phyloP scores from a whole-genome alignment of 495 filamentous ascomycete genomes.

The Daldinia concentrica region DNA sequence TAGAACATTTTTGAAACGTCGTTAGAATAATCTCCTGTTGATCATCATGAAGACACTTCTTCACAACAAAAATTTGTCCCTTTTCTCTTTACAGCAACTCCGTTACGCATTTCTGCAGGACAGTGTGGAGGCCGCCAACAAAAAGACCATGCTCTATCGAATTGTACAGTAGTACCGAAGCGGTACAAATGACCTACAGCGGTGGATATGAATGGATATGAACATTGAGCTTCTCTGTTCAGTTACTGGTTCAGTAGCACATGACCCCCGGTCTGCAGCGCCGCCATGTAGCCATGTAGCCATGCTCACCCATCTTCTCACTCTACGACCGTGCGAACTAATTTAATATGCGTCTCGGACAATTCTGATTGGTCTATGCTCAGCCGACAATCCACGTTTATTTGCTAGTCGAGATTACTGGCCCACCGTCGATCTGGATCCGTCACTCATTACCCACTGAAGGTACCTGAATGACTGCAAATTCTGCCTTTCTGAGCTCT shows the following conservation, averaged over 20 bases:
- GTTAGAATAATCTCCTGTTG: conserved; percentile 11
- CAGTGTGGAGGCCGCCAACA: conserved; percentile 40
- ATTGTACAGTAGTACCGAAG: conserved; percentile 22
- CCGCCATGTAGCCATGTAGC: not conserved
- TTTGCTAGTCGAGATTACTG: conserved; percentile 44
- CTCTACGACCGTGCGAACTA: conserved; percentile 34
- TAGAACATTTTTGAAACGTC: conserved; percentile 30
- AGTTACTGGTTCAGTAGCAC: conserved; percentile 14
- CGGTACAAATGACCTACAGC: conserved; percentile 17
- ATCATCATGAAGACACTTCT: conserved; percentile 6
- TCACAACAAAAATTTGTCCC: conserved; percentile 6
- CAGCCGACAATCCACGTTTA: conserved; percentile 38
- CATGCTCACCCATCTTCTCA: conserved; percentile 18
- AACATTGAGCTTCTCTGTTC: conserved; percentile 14
- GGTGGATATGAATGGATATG: conserved; percentile 20
- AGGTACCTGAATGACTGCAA: conserved; percentile 8
- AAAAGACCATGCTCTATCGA: conserved; percentile 11
- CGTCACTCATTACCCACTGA: conserved; percentile 13
- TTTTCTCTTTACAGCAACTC: not conserved
- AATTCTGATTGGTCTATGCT: conserved; percentile 30
- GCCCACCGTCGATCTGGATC: conserved; percentile 42
- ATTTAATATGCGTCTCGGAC: conserved; percentile 38
- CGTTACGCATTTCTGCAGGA: conserved; percentile 10
- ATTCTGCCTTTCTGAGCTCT: conserved; percentile 19
- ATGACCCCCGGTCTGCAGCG: conserved; percentile 30